A percentile compares a stretch with the other conserved stretches of the same genome.
Evolutionary conservation across 768 basidiomycete genomes (phyloP).

Genomic region (Inosperma sp.): DNA sequence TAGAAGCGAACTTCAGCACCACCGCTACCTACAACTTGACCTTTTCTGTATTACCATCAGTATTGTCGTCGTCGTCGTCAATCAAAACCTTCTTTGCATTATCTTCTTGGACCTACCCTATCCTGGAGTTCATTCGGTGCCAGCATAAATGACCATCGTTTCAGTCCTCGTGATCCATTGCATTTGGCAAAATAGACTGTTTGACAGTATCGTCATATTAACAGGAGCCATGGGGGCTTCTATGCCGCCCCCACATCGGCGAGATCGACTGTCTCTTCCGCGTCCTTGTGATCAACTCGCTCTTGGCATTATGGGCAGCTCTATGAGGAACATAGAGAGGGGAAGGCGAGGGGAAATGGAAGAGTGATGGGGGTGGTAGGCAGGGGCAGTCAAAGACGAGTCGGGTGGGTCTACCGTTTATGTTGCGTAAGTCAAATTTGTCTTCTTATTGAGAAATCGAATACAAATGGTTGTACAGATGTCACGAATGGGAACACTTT

Average conservation of each 20-base stretch:
- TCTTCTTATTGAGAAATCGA: not conserved
- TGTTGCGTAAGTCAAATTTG: slow-evolving; percentile 66
- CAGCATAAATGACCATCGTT: too few species aligned
- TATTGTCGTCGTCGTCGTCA: too few species aligned
- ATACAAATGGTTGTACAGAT: slow-evolving; percentile 42
- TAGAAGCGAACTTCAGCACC: too few species aligned
- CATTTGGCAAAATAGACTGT: too few species aligned
- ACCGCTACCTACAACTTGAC: too few species aligned
- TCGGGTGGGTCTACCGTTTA: slow-evolving; percentile 51
- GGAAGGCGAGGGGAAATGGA: slow-evolving; percentile 64
- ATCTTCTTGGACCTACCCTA: too few species aligned
- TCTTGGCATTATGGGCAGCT: slow-evolving; percentile 58
- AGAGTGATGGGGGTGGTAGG: slow-evolving; percentile 58
- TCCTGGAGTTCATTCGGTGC: too few species aligned
- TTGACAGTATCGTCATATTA: too few species aligned
- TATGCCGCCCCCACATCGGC: slow-evolving; percentile 86
- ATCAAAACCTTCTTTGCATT: too few species aligned
- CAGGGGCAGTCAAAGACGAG: slow-evolving; percentile 16
- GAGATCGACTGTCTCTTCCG: slow-evolving; percentile 95
- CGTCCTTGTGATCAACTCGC: slow-evolving; percentile 77
- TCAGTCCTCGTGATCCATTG: too few species aligned
- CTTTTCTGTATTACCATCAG: too few species aligned
- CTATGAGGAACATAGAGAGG: slow-evolving; percentile 61
- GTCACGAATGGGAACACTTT: slow-evolving; percentile 94
- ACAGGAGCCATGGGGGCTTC: too few species aligned